Base-by-base conservation (phyloP, 352 stramenopile genomes). In the Globisporangium iwayamae region DNA sequence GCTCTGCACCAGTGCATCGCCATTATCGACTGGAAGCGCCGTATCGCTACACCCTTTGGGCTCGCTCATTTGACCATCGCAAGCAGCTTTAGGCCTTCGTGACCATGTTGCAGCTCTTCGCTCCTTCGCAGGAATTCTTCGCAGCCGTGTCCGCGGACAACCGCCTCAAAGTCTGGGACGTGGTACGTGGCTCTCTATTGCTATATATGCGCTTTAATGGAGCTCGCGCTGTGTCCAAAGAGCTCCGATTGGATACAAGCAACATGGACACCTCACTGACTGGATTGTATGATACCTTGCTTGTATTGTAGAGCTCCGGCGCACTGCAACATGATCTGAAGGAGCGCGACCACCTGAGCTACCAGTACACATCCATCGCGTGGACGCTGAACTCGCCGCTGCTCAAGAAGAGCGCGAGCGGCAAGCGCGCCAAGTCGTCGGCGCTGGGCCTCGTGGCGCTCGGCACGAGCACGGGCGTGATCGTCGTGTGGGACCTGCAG, bases 81-180 rank as follows among this genome's bases (percentile, higher is more conserved):
- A 57, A 30, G 16, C 56, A 63, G 39, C 38, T 16, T 41, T 18
- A n/a, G 22, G 32, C 32, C 48, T 30, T 34, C 18, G 16, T 43
- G 55, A 68, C 64, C 56, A 73, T 71, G 62, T 85, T 93, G 79
- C 85, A 91, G 67, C 71, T 87, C 72, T 90, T 95, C 62, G 75
- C 81, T 58, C 69, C 80, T 56, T 83, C 83, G 74, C 85, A 87
- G 65, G 82, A 87, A 66, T 83, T 79, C 70, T 92, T 92, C 64
- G 85, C 81, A 59, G 75, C 78, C 67, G 84, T 95, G 68, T 89
- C 85, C 48, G 82, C 90, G 56, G 87, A 95, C 73, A 83, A 82
- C 63, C 85, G 87, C 47, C 76, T 95, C 55, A 90, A 90, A 74
- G 72, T 95, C 48, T 95, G 85, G 84, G 73, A 95, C 65, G 75